Base-by-base conservation (phyloP, 2,329 filamentous ascomycete species). In the Botrytis pseudocinerea region DNA sequence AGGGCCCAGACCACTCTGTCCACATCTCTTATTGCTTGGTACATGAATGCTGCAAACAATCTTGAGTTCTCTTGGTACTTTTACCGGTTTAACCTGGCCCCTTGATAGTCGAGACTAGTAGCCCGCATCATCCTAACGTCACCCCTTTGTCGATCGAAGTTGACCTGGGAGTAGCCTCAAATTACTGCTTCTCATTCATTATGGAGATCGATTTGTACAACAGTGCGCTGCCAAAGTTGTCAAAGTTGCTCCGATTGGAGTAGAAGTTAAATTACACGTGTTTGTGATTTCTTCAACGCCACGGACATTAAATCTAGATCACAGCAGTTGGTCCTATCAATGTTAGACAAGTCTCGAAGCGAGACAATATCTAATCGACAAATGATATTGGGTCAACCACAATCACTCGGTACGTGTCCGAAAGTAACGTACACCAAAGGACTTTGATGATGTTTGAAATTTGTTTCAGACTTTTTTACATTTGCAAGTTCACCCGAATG, bases 311-410 rank as follows among this genome's bases (percentile, higher is more conserved):
- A 38, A 22, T 40, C 16, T 42, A 48, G 48, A 35, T 66, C 63
- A 38, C 48, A 44, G 48, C 59, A 71, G 48, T 66, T 66, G n/a
- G 60, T 71, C 69, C 69, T 71, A 65, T 71, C 70, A 71, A 51
- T 71, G 70, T 66, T 57, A 66, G 46, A 66, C 70, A 71, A 71
- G 70, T 71, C 61, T 70, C 59, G 60, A 59, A 66, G 61, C 70
- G 70, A 71, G 40, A 57, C 40, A 46, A 35, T 54, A 54, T 40
- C 28, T 70, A 51, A 46, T 66, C 70, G 38, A 48, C 70, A 46
- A 71, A 66, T 51, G 69, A 63, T 51, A 51, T 40, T 51, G 38
- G 57, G 46, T 62, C 57, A 70, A 61, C 42, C 68, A 62, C 16
- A n/a, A 28, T 60, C 48, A n/a, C 40, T 62, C 42, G 20, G 68